phyloP scores from a whole-genome alignment of 495 filamentous ascomycete species.

The Aspergillus ellipticus region DNA sequence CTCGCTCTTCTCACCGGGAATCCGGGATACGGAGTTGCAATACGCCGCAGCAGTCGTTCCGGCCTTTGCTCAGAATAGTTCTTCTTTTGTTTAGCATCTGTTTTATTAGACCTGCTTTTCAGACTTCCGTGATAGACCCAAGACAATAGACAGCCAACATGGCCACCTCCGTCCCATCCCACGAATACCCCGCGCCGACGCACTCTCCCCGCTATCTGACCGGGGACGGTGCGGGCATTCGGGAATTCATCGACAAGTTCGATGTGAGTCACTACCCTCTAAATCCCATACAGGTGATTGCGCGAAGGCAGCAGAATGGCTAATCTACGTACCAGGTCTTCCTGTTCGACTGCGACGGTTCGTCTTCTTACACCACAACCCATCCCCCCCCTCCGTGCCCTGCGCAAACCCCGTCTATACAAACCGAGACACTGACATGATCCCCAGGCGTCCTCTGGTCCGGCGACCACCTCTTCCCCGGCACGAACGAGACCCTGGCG shows the following conservation, averaged over 20 bases:
- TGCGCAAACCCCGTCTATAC: constrained; percentile 2
- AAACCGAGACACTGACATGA: constrained; percentile 14
- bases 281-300: neutral
- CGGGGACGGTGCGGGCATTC: constrained; percentile 68
- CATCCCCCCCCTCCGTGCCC: neutral
- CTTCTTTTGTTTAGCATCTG: neutral
- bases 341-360: constrained; percentile 96
- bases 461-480: constrained; percentile 81
- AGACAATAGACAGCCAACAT: neutral
- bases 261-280: constrained; percentile 62
- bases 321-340: constrained; percentile 60
- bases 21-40: neutral
- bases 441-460: constrained; percentile 90
- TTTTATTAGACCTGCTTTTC: neutral
- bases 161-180: neutral
- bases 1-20: neutral
- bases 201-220: constrained; percentile 67
- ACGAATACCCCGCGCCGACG: constrained; percentile 24
- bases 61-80: neutral
- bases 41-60: neutral
- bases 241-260: constrained; percentile 81
- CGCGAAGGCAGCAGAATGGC: neutral
- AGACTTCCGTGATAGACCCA: neutral
- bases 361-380: constrained; percentile 25
- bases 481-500: constrained; percentile 76